Conservation (phyloP, 345 rosid species). For the Pelargonium nanum region DNA sequence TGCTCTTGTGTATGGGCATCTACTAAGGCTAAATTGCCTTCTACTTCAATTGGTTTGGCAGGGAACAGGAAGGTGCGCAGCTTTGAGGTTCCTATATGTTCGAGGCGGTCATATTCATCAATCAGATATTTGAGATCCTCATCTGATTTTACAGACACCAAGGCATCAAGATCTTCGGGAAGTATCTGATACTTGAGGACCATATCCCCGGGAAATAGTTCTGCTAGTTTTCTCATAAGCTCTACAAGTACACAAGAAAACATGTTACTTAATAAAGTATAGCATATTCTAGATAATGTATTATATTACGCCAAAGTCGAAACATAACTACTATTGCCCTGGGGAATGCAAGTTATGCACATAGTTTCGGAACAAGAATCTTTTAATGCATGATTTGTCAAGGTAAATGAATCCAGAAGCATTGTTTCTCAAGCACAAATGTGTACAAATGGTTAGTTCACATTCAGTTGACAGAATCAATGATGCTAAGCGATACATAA, state of each 20-base stretch:
- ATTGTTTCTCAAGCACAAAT: too few relatives aligned
- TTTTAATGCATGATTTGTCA: too few relatives aligned
- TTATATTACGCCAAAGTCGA: too few relatives aligned
- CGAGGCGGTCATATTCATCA: slow-evolving; percentile 56
- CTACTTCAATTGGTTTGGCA: slow-evolving; percentile 22
- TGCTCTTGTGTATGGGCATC: slow-evolving; percentile 31
- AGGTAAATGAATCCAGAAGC: too few relatives aligned
- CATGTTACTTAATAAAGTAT: background rate
- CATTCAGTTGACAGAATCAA: too few relatives aligned
- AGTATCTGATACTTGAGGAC: slow-evolving; percentile 61
- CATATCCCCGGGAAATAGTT: slow-evolving; percentile 38
- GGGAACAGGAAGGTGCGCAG: slow-evolving; percentile 67
- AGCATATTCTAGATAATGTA: too few relatives aligned
- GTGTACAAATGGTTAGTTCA: too few relatives aligned
- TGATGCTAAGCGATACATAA: too few relatives aligned
- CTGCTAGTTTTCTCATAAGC: slow-evolving; percentile 51
- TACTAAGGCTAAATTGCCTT: slow-evolving; percentile 17
- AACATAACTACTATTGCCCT: too few relatives aligned
- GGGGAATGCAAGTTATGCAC: too few relatives aligned
- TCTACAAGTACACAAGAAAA: slow-evolving; percentile 24
- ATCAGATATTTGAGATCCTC: slow-evolving; percentile 83
- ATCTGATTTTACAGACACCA: slow-evolving; percentile 58
- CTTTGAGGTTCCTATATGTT: slow-evolving; percentile 34
- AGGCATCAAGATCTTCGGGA: slow-evolving; percentile 68
- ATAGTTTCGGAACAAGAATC: too few relatives aligned